These are phyloP conservation scores for Imleria badia DNA, from an alignment of 768 basidiomycete species.

Conservation along the genomic window DNA sequence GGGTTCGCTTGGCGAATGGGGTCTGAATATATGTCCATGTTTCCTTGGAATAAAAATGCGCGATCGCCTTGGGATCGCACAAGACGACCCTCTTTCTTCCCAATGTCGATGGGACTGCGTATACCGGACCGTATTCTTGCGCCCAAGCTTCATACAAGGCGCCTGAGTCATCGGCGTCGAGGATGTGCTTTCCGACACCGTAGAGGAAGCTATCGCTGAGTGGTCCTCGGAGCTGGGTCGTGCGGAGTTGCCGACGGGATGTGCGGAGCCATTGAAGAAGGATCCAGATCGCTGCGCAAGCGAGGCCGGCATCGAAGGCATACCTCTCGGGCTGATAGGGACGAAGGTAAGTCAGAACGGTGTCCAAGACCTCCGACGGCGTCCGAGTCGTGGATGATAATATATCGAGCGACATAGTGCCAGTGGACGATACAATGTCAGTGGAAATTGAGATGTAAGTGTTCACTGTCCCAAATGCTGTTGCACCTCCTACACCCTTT, in stretches of 20 bases:
- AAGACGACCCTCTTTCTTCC: constrained; percentile 7
- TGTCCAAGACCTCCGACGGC: background rate
- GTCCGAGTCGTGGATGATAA: background rate
- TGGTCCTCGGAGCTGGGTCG: constrained; percentile 12
- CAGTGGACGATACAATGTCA: too few relatives aligned
- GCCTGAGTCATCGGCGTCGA: background rate
- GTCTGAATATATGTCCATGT: constrained; percentile 40
- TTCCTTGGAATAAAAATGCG: constrained; percentile 3
- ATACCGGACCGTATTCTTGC: constrained; percentile 8
- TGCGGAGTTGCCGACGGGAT: constrained; percentile 31
- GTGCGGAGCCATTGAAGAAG: constrained; percentile 4
- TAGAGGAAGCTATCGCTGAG: background rate
- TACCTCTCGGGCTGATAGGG: too few relatives aligned
- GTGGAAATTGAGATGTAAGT: too few relatives aligned
- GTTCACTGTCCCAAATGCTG: too few relatives aligned
- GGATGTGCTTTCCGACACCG: constrained; percentile 5
- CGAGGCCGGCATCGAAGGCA: background rate
- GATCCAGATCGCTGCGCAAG: background rate
- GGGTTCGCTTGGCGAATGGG: constrained; percentile 30
- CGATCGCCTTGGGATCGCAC: constrained; percentile 40
- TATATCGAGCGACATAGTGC: too few relatives aligned
- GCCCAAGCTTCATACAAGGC: constrained; percentile 20
- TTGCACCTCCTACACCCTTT: too few relatives aligned
- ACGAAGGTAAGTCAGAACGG: background rate
- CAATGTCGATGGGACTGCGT: constrained; percentile 7